Percentiles rank a stretch among this genome's conserved stretches.
phyloP scores from a whole-genome alignment of 495 filamentous ascomycete species.

The Sordaria brevicollis region DNA sequence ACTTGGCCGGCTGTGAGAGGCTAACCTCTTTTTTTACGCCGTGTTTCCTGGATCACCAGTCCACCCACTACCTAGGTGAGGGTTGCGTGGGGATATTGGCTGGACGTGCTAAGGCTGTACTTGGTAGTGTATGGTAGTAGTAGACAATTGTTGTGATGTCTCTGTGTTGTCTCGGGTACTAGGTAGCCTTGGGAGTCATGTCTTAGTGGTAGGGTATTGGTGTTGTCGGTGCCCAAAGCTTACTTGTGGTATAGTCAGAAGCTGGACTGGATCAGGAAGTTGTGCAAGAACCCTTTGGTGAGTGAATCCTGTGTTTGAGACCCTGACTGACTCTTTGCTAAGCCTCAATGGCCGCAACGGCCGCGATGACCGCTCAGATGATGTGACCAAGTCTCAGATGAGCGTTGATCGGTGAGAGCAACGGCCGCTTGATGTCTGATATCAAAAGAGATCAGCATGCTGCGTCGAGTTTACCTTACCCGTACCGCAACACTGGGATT shows the following conservation, averaged over 20 bases:
- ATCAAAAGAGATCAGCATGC: background rate
- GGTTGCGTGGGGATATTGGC: background rate
- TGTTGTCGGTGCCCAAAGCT: background rate
- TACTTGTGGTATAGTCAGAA: too few species aligned
- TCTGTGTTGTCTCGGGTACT: background rate
- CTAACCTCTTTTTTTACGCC: slow-evolving; percentile 3
- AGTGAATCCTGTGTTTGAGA: background rate
- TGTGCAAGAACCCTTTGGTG: background rate
- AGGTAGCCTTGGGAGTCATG: background rate
- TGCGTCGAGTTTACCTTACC: background rate
- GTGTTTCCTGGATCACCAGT: slow-evolving; percentile 1
- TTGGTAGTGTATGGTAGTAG: background rate
- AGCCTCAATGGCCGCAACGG: background rate
- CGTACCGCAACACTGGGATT: background rate
- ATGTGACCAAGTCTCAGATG: background rate
- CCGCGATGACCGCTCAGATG: background rate
- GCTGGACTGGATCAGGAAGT: background rate
- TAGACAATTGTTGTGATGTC: background rate
- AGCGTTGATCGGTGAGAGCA: background rate
- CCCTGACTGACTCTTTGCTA: background rate
- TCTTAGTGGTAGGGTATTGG: background rate
- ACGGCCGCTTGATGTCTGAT: background rate
- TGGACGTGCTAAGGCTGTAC: background rate
- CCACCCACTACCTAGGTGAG: background rate
- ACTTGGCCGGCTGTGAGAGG: slow-evolving; percentile 26